These are phyloP conservation scores for Filobasidium wieringae DNA, from an alignment of 768 basidiomycete species.

Conservation along the genomic window DNA sequence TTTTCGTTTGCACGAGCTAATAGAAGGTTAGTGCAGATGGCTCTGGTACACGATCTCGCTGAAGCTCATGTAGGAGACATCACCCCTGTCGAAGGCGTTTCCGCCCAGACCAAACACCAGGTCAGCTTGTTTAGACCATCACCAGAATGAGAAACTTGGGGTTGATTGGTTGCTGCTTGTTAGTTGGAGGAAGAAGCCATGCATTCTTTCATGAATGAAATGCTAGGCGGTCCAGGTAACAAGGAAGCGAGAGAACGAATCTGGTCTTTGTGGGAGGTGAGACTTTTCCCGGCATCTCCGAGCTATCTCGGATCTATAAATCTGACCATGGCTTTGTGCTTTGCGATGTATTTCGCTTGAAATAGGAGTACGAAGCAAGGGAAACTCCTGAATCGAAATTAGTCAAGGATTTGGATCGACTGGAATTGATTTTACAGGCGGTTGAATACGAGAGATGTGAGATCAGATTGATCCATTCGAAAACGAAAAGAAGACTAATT, in stretches of 20 bases:
- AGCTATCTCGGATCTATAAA: neutral
- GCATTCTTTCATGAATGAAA: conserved; percentile 74
- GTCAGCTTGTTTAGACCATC: conserved; percentile 39
- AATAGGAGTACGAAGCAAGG: conserved; percentile 39
- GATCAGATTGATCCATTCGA: conserved; percentile 9
- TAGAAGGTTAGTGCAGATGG: conserved; percentile 55
- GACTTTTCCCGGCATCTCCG: conserved; percentile 4
- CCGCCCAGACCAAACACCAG: conserved; percentile 64
- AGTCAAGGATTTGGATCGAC: conserved; percentile 39
- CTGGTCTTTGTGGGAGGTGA: conserved; percentile 34
- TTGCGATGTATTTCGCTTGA: neutral
- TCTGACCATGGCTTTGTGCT: neutral
- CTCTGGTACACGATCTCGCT: conserved; percentile 84
- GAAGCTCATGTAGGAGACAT: conserved; percentile 97
- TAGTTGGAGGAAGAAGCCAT: conserved; percentile 59
- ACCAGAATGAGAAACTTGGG: neutral
- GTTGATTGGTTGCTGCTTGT: neutral
- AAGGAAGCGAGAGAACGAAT: conserved; percentile 34
- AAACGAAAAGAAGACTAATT: neutral
- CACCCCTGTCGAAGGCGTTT: conserved; percentile 72
- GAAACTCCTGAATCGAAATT: conserved; percentile 39
- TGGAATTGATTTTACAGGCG: conserved; percentile 37
- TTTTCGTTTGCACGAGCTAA: neutral
- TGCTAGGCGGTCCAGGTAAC: conserved; percentile 48
- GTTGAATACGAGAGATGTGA: conserved; percentile 40